Evolutionary conservation across 1,139 yeast species (phyloP).

Genomic region (Yamadazyma atmosphaerica): DNA sequence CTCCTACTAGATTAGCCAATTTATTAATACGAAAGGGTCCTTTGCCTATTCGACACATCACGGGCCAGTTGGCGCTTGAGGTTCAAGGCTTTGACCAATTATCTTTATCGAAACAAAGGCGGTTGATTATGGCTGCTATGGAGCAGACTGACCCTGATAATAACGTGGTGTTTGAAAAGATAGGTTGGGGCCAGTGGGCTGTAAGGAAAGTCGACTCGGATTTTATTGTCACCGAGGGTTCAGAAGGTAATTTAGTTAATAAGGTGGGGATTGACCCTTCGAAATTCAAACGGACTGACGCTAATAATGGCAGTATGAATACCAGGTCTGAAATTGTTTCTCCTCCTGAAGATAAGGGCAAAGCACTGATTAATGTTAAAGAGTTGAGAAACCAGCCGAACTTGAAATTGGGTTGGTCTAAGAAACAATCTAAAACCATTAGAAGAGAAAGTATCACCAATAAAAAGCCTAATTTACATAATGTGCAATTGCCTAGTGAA

Average conservation of each 20-base stretch:
- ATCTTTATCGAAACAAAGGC: slow-evolving; percentile 83
- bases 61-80: slow-evolving; percentile 71
- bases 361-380: slow-evolving; percentile 28
- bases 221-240: slow-evolving; percentile 49
- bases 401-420: slow-evolving; percentile 47
- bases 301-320: slow-evolving; percentile 25
- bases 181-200: slow-evolving; percentile 99
- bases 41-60: slow-evolving; percentile 85
- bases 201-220: slow-evolving; percentile 59
- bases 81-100: slow-evolving; percentile 79
- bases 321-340: no score
- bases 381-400: slow-evolving; percentile 42
- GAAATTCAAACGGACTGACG: background rate
- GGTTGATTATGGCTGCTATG: slow-evolving; percentile 86
- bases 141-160: slow-evolving; percentile 63
- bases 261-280: slow-evolving; percentile 1
- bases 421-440: slow-evolving; percentile 26
- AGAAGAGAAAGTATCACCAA: slow-evolving; percentile 61
- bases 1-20: slow-evolving; percentile 74
- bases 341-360: background rate
- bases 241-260: slow-evolving; percentile 20
- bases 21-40: slow-evolving; percentile 78
- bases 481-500: slow-evolving; percentile 46
- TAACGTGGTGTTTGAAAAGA: slow-evolving; percentile 78
- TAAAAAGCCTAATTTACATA: slow-evolving; percentile 45